phyloP scores from a whole-genome alignment of 768 basidiomycete genomes.

The Boletus subcaerulescens region DNA sequence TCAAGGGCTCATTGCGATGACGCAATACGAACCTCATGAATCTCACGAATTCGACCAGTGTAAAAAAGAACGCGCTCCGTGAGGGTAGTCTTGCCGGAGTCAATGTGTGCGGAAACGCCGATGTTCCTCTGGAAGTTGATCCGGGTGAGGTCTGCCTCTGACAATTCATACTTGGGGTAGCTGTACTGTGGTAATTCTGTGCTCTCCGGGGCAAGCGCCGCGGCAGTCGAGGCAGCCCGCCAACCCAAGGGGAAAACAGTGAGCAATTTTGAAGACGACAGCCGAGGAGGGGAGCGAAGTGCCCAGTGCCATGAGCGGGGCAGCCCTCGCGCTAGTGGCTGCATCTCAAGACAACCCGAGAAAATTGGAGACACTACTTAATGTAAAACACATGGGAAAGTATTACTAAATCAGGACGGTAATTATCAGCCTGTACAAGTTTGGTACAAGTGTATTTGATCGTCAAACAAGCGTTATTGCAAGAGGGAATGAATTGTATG shows the following conservation, averaged over 20 bases:
- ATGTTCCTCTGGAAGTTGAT: conserved; percentile 87
- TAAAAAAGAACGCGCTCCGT: conserved; percentile 96
- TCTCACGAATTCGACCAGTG: conserved; percentile 91
- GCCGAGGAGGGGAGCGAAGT: conserved; percentile 16
- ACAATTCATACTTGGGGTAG: conserved; percentile 45
- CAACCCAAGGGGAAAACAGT: conserved; percentile 10
- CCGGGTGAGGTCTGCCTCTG: conserved; percentile 62
- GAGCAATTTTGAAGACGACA: not conserved
- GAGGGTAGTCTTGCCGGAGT: conserved; percentile 96
- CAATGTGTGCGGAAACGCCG: conserved; percentile 93
- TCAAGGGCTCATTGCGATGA: not conserved
- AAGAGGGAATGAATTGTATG: conserved; percentile 40
- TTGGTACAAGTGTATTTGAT: too few relatives aligned
- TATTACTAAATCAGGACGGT: not conserved
- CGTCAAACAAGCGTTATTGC: not conserved
- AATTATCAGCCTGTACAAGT: not conserved
- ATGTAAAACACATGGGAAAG: not conserved
- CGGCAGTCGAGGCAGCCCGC: conserved; percentile 45
- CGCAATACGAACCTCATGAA: conserved; percentile 78
- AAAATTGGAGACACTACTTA: conserved; percentile 8
- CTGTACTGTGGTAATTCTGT: conserved; percentile 19
- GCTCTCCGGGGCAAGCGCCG: conserved; percentile 18
- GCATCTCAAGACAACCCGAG: conserved; percentile 15
- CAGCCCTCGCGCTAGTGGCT: conserved; percentile 24
- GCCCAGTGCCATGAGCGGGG: conserved; percentile 27